A percentile compares a stretch with the other conserved stretches of the same genome.
Conservation (phyloP, 768 basidiomycete species). For the Boletus eberwhitei region DNA sequence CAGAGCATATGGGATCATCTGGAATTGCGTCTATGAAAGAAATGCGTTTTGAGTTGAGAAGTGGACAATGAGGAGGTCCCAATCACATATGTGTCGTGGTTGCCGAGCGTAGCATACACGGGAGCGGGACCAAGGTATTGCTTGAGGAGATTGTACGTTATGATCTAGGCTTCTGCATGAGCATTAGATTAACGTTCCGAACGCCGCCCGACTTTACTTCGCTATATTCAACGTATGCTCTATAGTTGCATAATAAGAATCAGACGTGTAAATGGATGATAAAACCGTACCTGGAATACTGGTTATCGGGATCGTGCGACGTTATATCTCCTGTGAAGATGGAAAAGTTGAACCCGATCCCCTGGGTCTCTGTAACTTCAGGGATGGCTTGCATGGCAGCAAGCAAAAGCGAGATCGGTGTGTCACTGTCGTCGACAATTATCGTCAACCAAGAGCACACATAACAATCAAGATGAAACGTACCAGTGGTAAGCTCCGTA, state of each 20-base stretch:
- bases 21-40: slow-evolving; percentile 13
- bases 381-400: slow-evolving; percentile 66
- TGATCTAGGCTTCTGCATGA: slow-evolving; percentile 35
- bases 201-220: slow-evolving; percentile 39
- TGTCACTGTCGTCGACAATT: slow-evolving; percentile 41
- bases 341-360: slow-evolving; percentile 59
- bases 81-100: slow-evolving; percentile 67
- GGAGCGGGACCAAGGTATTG: slow-evolving; percentile 56
- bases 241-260: slow-evolving; percentile 20
- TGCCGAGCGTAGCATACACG: slow-evolving; percentile 67
- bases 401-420: slow-evolving; percentile 53
- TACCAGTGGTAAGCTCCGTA: slow-evolving; percentile 45
- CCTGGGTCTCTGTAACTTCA: slow-evolving; percentile 54
- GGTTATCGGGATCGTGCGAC: slow-evolving; percentile 65
- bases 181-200: not conserved
- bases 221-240: slow-evolving; percentile 56
- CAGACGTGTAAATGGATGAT: not conserved
- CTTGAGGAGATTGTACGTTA: slow-evolving; percentile 62
- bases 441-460: not conserved
- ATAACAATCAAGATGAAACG: not conserved
- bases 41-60: not conserved
- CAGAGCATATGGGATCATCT: slow-evolving; percentile 40
- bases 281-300: slow-evolving; percentile 50
- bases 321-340: slow-evolving; percentile 75
- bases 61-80: not conserved